These are phyloP conservation scores for Monosporascus sp. DNA, from an alignment of 2,329 filamentous ascomycete species.

Conservation along the genomic window DNA sequence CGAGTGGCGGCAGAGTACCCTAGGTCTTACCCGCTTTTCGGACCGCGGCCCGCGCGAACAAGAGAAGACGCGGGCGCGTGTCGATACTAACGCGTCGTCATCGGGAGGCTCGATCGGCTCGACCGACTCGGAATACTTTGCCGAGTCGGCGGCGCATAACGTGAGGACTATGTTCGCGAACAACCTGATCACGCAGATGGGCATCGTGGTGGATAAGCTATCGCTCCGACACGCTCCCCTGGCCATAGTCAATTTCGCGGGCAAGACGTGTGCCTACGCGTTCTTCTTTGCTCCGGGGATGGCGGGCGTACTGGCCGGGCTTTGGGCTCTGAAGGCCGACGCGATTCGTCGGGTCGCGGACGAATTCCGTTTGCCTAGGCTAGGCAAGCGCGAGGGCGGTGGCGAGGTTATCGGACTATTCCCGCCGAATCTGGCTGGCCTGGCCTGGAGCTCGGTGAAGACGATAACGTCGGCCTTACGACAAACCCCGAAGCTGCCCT, in stretches of 20 bases:
- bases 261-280: slow-evolving; percentile 85
- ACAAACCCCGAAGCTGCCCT: slow-evolving; percentile 57
- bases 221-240: slow-evolving; percentile 63
- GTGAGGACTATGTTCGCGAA: slow-evolving; percentile 80
- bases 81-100: slow-evolving; percentile 52
- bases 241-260: slow-evolving; percentile 77
- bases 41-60: slow-evolving; percentile 48
- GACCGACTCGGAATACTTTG: slow-evolving; percentile 42
- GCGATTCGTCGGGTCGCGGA: slow-evolving; percentile 66
- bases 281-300: slow-evolving; percentile 90
- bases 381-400: slow-evolving; percentile 51
- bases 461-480: slow-evolving; percentile 53
- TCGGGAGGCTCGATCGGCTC: slow-evolving; percentile 59
- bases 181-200: slow-evolving; percentile 78
- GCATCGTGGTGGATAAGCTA: slow-evolving; percentile 84
- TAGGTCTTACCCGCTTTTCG: slow-evolving; percentile 57
- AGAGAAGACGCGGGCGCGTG: slow-evolving; percentile 40
- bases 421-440: slow-evolving; percentile 56
- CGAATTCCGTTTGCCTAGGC: slow-evolving; percentile 60
- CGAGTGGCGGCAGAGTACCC: slow-evolving; percentile 76
- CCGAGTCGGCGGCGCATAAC: slow-evolving; percentile 76
- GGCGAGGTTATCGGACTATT: slow-evolving; percentile 65
- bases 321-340: slow-evolving; percentile 70
- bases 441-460: slow-evolving; percentile 51
- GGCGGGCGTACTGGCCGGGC: slow-evolving; percentile 72